Base-by-base conservation (phyloP, 176 grass and related monocot species). In the Metroxylon sagu region DNA sequence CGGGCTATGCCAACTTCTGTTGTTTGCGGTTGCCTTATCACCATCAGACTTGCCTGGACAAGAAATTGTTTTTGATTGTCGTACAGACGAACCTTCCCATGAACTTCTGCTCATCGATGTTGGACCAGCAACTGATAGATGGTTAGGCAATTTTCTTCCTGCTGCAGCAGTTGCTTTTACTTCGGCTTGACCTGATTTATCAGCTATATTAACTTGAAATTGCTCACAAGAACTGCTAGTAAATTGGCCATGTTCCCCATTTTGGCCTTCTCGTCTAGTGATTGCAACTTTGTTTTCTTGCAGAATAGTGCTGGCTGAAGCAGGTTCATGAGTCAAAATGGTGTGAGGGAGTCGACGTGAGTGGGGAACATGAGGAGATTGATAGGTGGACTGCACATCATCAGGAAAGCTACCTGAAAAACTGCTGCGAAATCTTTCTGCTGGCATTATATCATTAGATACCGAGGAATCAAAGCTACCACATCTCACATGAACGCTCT, bases 1-100 rank as follows among this genome's bases (percentile, higher is more conserved):
- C 21, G 94, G 94, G 64, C 94, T 89, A n/a, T 79, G 88, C 50
- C 86, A 76, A 4, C 82, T 64, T 83, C 65, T 88, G 60, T 76
- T 78, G 60, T 62, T 85, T 76, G 72, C 76, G 50, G 71, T 18
- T 75, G 71, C 78, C 56, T 74, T 82, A 39, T 89, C 74, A 64
- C 69, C 75, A 51, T 69, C 67, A 60, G 29, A 77, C 60, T 76
- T 90, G 67, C 78, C 80, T 2, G 65, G 56, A 61, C 65, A 63
- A 50, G 71, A 12, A 52, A 74, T 49, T 48, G 30, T 50, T 26
- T 68, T 71, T 5, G 64, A 54, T 7, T 29, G 73, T 35, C 60
- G 61, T 43, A 60, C 60, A 67, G 48, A 82, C 50, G 65, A 61
- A 67, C 52, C 35, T 54, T 83, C 82, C 82, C 69, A 75, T 18